These are phyloP conservation scores for Fusarium virguliforme DNA, from an alignment of 2,329 filamentous ascomycete species.

Conservation along the genomic window DNA sequence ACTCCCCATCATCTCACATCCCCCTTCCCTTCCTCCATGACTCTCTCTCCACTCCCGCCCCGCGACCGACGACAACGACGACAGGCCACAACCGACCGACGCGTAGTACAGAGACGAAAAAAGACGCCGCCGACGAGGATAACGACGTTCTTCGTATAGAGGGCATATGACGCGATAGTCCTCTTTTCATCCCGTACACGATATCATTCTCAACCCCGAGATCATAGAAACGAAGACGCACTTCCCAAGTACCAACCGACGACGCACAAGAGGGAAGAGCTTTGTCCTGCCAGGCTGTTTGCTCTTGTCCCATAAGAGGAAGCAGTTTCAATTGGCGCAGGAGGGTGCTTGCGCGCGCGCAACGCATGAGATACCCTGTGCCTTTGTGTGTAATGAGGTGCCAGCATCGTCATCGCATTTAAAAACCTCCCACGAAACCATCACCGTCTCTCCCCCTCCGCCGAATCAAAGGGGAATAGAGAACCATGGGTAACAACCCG, in stretches of 20 bases:
- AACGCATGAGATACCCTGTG: constrained; percentile 9
- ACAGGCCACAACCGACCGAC: constrained; percentile 27
- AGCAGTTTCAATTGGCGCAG: constrained; percentile 40
- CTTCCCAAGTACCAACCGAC: neutral
- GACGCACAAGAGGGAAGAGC: constrained; percentile 29
- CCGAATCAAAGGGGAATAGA: constrained; percentile 27
- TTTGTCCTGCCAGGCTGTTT: constrained; percentile 41
- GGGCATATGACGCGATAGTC: neutral
- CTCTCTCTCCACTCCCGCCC: constrained; percentile 39
- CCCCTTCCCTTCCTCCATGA: constrained; percentile 23
- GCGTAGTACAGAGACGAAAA: constrained; percentile 9
- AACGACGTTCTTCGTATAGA: neutral
- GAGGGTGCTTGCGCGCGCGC: constrained; percentile 20
- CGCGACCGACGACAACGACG: constrained; percentile 36
- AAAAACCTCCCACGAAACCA: constrained; percentile 27
- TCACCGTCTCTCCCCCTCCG: neutral
- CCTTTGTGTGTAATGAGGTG: constrained; percentile 35
- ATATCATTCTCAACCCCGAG: neutral
- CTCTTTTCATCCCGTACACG: neutral
- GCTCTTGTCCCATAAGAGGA: constrained; percentile 5
- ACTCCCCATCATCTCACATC: constrained; percentile 29
- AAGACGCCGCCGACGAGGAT: neutral
- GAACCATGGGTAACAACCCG: constrained; percentile 59
- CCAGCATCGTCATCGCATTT: constrained; percentile 36
- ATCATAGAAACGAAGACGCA: constrained; percentile 1